Conservation (phyloP, 768 basidiomycete species). For the Macrolepiota albuminosa region DNA sequence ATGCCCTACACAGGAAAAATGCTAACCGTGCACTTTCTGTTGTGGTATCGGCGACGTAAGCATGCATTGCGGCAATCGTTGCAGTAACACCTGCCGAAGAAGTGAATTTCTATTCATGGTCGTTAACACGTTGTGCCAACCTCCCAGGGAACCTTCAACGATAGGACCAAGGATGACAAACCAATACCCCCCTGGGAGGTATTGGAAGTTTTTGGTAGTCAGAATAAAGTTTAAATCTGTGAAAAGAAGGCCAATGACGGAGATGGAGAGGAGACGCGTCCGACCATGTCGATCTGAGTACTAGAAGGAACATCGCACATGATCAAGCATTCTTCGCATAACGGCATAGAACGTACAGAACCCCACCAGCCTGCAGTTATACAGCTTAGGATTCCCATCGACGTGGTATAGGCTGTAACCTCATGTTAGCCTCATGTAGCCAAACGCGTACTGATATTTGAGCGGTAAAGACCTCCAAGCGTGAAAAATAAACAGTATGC, state of each 20-base stretch:
- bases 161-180: conserved; percentile 63
- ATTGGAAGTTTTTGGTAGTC: conserved; percentile 51
- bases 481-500: neutral
- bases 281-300: conserved; percentile 79
- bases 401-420: conserved; percentile 52
- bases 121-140: conserved; percentile 30
- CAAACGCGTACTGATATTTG: neutral
- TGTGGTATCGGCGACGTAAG: conserved; percentile 68
- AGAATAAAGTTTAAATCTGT: conserved; percentile 65
- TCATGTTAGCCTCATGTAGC: conserved; percentile 5
- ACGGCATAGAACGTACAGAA: conserved; percentile 41
- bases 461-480: neutral
- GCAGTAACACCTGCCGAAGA: conserved; percentile 39
- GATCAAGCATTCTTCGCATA: neutral
- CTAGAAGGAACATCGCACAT: conserved; percentile 26
- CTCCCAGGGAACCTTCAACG: conserved; percentile 69
- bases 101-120: conserved; percentile 4
- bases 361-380: conserved; percentile 88
- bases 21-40: conserved; percentile 48
- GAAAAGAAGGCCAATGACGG: conserved; percentile 53
- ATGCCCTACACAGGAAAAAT: neutral
- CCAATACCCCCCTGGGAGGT: conserved; percentile 79
- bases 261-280: conserved; percentile 56
- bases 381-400: conserved; percentile 70
- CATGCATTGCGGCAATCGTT: conserved; percentile 48